A percentile compares a stretch with the other conserved stretches of the same genome.
phyloP scores from a whole-genome alignment of 2,329 filamentous ascomycete genomes.

The Sclerotinia nivalis region DNA sequence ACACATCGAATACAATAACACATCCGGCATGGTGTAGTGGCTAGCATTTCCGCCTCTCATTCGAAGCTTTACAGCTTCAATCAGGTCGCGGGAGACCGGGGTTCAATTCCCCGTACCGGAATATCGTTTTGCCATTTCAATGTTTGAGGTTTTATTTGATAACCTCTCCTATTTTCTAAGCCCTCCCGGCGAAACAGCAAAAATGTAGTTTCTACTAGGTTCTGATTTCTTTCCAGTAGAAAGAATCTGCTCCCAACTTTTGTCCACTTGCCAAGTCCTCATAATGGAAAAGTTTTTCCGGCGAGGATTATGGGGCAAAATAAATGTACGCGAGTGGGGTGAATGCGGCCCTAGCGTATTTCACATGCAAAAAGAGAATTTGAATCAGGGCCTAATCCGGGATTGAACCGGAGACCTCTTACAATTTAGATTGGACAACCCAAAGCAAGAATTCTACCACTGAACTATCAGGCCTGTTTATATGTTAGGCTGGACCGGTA shows the following conservation, averaged over 20 bases:
- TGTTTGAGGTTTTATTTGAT: too few species aligned
- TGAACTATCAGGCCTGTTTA: slow-evolving; percentile 15
- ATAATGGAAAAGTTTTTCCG: background rate
- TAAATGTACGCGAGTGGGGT: background rate
- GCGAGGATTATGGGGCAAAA: background rate
- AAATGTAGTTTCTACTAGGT: too few species aligned
- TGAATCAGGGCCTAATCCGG: background rate
- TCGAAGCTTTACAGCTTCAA: too few species aligned
- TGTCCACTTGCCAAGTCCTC: background rate
- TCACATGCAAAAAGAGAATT: background rate
- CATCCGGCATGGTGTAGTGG: slow-evolving; percentile 18
- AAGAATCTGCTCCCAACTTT: background rate
- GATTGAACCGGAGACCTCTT: slow-evolving; percentile 18
- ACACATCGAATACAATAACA: background rate
- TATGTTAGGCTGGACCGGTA: rapidly evolving
- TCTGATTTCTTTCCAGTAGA: background rate
- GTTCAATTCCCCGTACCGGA: slow-evolving; percentile 19
- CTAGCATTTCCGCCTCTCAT: slow-evolving; percentile 19
- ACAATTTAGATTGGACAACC: background rate
- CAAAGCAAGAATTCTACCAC: slow-evolving; percentile 21
- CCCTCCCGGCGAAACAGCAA: too few species aligned
- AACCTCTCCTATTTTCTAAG: too few species aligned
- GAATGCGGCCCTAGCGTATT: background rate
- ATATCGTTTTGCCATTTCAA: background rate
- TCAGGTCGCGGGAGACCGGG: slow-evolving; percentile 10